Base-by-base conservation (phyloP, 2,329 filamentous ascomycete species). In the Mollisiaceae sp. region DNA sequence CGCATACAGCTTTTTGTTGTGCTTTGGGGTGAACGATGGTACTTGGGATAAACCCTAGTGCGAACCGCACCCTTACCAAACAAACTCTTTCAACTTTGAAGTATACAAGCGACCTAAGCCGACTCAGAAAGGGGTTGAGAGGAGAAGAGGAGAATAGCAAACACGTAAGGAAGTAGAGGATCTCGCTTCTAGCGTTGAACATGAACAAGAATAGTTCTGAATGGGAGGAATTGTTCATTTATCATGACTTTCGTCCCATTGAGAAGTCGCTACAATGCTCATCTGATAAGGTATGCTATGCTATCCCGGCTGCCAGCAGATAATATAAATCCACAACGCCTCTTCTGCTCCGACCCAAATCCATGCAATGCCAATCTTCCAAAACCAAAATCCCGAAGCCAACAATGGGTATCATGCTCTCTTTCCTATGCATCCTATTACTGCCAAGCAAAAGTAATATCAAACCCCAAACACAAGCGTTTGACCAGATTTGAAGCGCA, bases 331-430 rank as follows among this genome's bases (percentile, higher is more conserved):
- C 50, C 22, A 54, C 27, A 8, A 35, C 50, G 24, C 24, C 50
- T 5, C 12, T 52, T 4, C 32, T 2, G 12, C 11, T 15, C 22
- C 50, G 8, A 54, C 14, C 50, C 24, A 54, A 32, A 35, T 54
- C 50, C 24, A 32, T 54, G 50, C 50, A 54, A 54, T 54, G 22
- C 50, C 27, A 54, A 35, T 50, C 45, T 50, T 24, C 43, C 43
- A 45, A 32, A 32, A 32, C 27, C 27, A 32, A 32, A 18, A 45
- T 20, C n/a, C 45, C 38, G 38, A 41, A 41, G 38, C 38, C 43
- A 47, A 54, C n/a, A n/a, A 11, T n/a, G 47, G 50, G 50, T 54
- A 54, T 54, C 50, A 54, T 54, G 22, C 22, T 54, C 9, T 12
- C 12, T n/a, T 32, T 35, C 27, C 50, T 54, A 35, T 54, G 22